These are phyloP conservation scores for Fusarium veterinarium DNA, from an alignment of 2,329 filamentous ascomycete genomes.

Conservation along the genomic window DNA sequence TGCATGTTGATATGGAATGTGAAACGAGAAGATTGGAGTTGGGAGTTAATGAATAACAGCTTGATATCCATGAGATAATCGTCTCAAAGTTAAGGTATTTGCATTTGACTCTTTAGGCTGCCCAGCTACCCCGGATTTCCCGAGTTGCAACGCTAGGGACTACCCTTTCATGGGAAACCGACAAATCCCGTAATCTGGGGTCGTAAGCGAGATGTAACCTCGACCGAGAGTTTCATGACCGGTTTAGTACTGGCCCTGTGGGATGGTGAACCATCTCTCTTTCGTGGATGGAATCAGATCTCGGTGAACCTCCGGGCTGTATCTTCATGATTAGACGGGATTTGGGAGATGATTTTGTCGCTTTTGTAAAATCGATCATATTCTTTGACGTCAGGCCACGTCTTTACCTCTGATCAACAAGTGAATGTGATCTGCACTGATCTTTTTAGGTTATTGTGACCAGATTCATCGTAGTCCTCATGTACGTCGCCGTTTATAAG, in stretches of 20 bases:
- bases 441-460: not conserved
- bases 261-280: fast-evolving
- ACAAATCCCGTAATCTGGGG: not conserved
- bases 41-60: fast-evolving
- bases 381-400: not conserved
- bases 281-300: not conserved
- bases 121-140: not conserved
- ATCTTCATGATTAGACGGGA: fast-evolving
- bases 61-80: fast-evolving
- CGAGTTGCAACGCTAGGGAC: not conserved
- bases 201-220: not conserved
- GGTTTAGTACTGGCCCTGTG: not conserved
- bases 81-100: not conserved
- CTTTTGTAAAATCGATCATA: not conserved
- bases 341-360: not conserved
- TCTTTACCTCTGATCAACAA: fast-evolving
- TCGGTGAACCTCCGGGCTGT: not conserved
- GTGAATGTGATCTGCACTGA: fast-evolving
- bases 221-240: not conserved
- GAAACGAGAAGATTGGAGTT: not conserved
- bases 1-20: not conserved
- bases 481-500: not conserved
- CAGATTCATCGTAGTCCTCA: not conserved
- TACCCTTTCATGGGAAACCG: not conserved
- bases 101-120: not conserved